Base-by-base conservation (phyloP, 2,329 filamentous ascomycete genomes). In the Graphilbum fragrans region DNA sequence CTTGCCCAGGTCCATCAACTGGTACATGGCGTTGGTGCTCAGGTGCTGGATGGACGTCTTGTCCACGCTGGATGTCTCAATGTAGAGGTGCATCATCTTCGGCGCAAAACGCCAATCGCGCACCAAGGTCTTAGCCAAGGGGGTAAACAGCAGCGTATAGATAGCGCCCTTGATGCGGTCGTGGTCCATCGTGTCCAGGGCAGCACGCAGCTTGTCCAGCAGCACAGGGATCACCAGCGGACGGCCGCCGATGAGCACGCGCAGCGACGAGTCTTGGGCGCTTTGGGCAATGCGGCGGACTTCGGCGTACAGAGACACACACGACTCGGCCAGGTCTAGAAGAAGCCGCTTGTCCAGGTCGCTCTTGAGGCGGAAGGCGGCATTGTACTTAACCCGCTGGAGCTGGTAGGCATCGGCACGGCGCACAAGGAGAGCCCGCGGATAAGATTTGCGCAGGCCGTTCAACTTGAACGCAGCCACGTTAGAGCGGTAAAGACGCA, bases 91-190 rank as follows among this genome's bases (percentile, higher is more conserved):
- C 65, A 98, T 85, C 38, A 95, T 66, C n/a, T 82, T 75, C 1
- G 93, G 92, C 0, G 92, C 86, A 59, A 88, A 95, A 32, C 88
- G 82, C 93, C 93, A 98, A 58, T 98, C 88, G 41, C 84, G 81
- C 37, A 86, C 77, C 36, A 94, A 74, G 0, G 90, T 93, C 62
- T 88, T 93, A 6, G 87, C 74, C 29, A 98, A 66, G 46, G 85
- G 93, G 11, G 90, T 88, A 52, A 90, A 93, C 17, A 96, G 66
- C 22, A 98, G 64, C 0, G 88, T 88, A 58, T 92, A 96, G 66
- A 98, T 78, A 29, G 82, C 84, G 27, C 93, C 92, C 62, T 98
- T 98, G 59, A 98, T 94, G 14, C 86, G 77, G 47, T 92, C 84
- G 55, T 87, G 86, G 49, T 98, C 86, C 44, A 80, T 82, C 34